Conservation (phyloP, 176 grass and related monocot species). For the Cymbopogon citratus region DNA sequence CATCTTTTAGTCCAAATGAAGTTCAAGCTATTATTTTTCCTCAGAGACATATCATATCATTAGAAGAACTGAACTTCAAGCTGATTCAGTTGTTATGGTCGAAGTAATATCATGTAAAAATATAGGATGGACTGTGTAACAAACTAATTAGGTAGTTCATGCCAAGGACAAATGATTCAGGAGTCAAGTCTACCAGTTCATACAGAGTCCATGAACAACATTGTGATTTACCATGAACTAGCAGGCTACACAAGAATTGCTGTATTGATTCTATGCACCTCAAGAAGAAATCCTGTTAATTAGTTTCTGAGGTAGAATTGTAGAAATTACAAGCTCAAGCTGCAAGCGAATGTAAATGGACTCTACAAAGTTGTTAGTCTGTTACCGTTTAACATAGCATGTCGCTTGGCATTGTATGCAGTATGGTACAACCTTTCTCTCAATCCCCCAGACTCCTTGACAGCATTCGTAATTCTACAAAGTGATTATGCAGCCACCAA, state of each 20-base stretch:
- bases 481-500: conserved; percentile 14
- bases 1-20: not conserved
- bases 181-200: not conserved
- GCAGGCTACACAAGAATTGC: not conserved
- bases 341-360: not conserved
- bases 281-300: not conserved
- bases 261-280: not conserved
- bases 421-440: conserved; percentile 47
- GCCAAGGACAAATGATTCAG: not conserved
- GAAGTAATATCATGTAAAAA: not conserved
- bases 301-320: not conserved
- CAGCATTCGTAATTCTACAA: conserved; percentile 75
- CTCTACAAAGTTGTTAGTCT: not conserved
- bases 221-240: not conserved
- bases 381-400: conserved; percentile 59
- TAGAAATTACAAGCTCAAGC: not conserved
- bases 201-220: not conserved
- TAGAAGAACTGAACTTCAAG: not conserved
- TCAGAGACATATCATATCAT: not conserved
- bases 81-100: not conserved
- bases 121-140: not conserved
- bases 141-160: not conserved
- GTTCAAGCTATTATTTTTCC: not conserved
- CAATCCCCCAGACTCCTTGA: conserved; percentile 79
- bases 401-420: conserved; percentile 68